These are phyloP conservation scores for Clavulina sp. DNA, from an alignment of 768 basidiomycete genomes.

Conservation along the genomic window DNA sequence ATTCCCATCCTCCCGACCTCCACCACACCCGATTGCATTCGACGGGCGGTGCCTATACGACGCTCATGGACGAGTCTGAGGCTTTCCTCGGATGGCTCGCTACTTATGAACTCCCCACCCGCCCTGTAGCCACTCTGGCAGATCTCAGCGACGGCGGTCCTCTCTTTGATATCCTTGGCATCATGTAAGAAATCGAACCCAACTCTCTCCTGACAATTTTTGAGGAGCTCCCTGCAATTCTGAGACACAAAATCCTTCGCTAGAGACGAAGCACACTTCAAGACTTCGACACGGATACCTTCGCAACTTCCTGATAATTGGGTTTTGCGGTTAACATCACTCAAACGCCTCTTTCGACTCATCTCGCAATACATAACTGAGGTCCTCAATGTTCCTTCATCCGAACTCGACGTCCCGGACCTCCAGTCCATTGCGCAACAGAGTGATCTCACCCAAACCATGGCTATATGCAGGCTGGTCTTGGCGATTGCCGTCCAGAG, in stretches of 20 bases:
- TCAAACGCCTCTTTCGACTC: constrained; percentile 73
- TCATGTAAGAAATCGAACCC: constrained; percentile 36
- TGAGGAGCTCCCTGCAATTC: neutral
- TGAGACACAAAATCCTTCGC: neutral
- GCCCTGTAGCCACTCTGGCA: constrained; percentile 39
- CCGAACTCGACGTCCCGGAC: constrained; percentile 69
- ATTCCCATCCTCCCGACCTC: neutral
- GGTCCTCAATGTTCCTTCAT: constrained; percentile 62
- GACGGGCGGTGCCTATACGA: too few relatives aligned
- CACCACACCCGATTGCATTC: neutral
- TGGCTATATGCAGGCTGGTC: constrained; percentile 62
- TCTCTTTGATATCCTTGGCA: constrained; percentile 54
- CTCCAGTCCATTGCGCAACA: constrained; percentile 75
- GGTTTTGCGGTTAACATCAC: constrained; percentile 67
- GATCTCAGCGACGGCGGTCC: constrained; percentile 71
- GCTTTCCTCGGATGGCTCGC: constrained; percentile 72
- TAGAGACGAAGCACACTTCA: constrained; percentile 71
- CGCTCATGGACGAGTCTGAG: constrained; percentile 31
- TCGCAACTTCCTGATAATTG: constrained; percentile 66
- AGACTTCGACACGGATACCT: constrained; percentile 37
- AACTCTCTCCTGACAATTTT: neutral
- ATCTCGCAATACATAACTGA: constrained; percentile 81
- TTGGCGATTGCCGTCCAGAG: constrained; percentile 82
- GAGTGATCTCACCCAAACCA: constrained; percentile 40
- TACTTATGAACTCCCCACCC: constrained; percentile 42